phyloP scores from a whole-genome alignment of 1,139 yeast genomes.

The Zygosaccharomyces pseudobailii region DNA sequence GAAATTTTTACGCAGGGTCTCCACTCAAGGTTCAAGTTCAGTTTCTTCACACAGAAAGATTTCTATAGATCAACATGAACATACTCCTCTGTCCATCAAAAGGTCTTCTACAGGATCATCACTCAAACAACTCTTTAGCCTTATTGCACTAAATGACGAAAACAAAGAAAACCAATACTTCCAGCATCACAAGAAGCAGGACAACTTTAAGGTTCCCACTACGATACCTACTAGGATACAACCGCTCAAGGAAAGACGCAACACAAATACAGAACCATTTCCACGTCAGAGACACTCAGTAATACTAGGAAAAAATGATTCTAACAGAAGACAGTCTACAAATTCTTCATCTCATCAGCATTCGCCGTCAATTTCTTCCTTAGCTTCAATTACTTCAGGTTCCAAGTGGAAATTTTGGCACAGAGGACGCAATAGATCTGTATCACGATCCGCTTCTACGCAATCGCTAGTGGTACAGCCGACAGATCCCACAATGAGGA shows the following conservation, averaged over 20 bases:
- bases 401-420: slow-evolving; percentile 37
- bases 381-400: slow-evolving; percentile 12
- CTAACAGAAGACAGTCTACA: slow-evolving; percentile 1
- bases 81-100: slow-evolving; percentile 19
- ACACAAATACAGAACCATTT: neutral
- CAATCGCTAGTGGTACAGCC: slow-evolving; percentile 7
- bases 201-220: slow-evolving; percentile 8
- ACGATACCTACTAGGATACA: slow-evolving; percentile 4
- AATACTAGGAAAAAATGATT: slow-evolving; percentile 5
- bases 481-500: slow-evolving; percentile 14
- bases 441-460: slow-evolving; percentile 17
- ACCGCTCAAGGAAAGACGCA: slow-evolving; percentile 9
- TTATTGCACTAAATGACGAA: slow-evolving; percentile 25
- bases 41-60: slow-evolving; percentile 19
- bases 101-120: slow-evolving; percentile 32
- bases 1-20: slow-evolving; percentile 14
- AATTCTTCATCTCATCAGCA: slow-evolving; percentile 9
- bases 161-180: slow-evolving; percentile 15
- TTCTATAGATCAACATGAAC: slow-evolving; percentile 15
- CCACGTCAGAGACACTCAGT: slow-evolving; percentile 12
- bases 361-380: slow-evolving; percentile 18
- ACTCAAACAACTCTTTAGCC: slow-evolving; percentile 28
- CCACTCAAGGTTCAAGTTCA: slow-evolving; percentile 17
- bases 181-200: slow-evolving; percentile 3
- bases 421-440: slow-evolving; percentile 12